Conservation (phyloP, 2,329 filamentous ascomycete genomes). For the Ophiostoma montium region DNA sequence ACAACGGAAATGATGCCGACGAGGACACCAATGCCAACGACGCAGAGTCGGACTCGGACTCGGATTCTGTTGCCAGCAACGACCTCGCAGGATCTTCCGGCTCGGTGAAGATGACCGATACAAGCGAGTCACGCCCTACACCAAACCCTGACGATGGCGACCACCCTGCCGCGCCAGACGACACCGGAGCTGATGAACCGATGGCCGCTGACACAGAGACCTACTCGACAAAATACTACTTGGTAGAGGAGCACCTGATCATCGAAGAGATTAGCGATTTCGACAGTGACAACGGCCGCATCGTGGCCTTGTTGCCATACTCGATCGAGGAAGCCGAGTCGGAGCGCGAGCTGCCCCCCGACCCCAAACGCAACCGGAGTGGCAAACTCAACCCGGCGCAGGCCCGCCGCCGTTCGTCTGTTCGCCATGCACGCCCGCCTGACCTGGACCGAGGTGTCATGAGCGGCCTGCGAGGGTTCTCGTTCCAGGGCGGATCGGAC, state of each 20-base stretch:
- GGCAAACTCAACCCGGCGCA: conserved; percentile 12
- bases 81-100: conserved; percentile 12
- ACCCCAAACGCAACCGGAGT: conserved; percentile 19
- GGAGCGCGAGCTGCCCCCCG: conserved; percentile 2
- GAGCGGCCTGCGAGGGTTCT: conserved; percentile 30
- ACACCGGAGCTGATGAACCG: not conserved
- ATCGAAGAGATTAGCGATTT: conserved; percentile 33
- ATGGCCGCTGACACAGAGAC: not conserved
- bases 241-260: conserved; percentile 18
- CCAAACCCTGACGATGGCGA: conserved; percentile 4
- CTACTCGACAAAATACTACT: not conserved
- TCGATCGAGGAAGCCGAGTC: conserved; percentile 30
- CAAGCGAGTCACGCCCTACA: not conserved
- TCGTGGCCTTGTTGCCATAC: conserved; percentile 28
- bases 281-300: conserved; percentile 29
- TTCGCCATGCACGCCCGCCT: conserved; percentile 9
- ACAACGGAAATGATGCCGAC: conserved; percentile 3
- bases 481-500: conserved; percentile 22
- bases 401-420: conserved; percentile 2
- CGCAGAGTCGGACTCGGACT: conserved; percentile 11
- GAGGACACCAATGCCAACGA: not conserved
- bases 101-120: conserved; percentile 10
- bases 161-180: conserved; percentile 1
- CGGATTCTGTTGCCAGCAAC: not conserved
- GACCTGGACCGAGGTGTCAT: conserved; percentile 30